Evolutionary conservation across 495 filamentous ascomycete species (phyloP).

Genomic region (Neurospora sp.): DNA sequence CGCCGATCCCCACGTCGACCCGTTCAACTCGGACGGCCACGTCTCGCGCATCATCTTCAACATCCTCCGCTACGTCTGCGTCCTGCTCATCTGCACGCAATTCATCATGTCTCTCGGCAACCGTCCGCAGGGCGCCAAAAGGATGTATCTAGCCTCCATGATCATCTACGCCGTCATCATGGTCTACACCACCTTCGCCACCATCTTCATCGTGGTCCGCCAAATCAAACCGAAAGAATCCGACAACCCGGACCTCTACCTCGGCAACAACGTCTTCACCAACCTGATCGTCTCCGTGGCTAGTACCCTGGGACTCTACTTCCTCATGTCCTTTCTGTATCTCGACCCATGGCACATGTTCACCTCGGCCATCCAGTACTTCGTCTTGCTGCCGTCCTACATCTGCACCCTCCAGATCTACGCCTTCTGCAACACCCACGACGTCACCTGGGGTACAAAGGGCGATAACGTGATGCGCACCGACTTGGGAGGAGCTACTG

Average conservation of each 20-base stretch:
- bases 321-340: conserved; percentile 92
- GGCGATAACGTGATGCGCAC: conserved; percentile 91
- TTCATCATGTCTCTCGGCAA: conserved; percentile 99
- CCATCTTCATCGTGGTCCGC: conserved; percentile 73
- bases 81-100: conserved; percentile 83
- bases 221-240: conserved; percentile 48
- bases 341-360: conserved; percentile 99
- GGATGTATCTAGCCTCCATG: conserved; percentile 81
- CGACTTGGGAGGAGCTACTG: conserved; percentile 77
- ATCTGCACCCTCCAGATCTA: conserved; percentile 98
- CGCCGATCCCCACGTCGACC: conserved; percentile 68
- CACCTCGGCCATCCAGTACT: conserved; percentile 88
- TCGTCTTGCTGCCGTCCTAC: conserved; percentile 81
- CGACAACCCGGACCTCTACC: conserved; percentile 31
- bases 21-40: conserved; percentile 61
- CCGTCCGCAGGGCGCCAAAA: conserved; percentile 89
- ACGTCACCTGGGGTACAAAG: conserved; percentile 98
- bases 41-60: conserved; percentile 79
- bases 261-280: conserved; percentile 84
- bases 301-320: conserved; percentile 88
- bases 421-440: conserved; percentile 99
- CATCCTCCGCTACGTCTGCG: conserved; percentile 71
- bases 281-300: conserved; percentile 87
- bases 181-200: conserved; percentile 85
- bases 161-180: conserved; percentile 87